Conservation (phyloP, 805 yeast species). For the Candida cerambycidarum region DNA sequence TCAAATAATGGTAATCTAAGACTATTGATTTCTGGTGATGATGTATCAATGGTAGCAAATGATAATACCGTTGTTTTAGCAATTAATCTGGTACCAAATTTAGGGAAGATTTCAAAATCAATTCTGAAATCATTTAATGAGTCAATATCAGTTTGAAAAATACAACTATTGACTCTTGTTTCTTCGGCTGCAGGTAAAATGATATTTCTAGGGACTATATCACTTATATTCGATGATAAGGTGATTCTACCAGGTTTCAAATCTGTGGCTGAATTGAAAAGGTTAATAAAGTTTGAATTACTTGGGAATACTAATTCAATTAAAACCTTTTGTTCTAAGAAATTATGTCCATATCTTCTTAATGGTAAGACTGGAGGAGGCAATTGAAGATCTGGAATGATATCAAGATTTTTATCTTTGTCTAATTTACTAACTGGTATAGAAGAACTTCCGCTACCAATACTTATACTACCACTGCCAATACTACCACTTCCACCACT, state of each 20-base stretch:
- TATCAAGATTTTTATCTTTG: constrained; percentile 48
- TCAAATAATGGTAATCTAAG: constrained; percentile 76
- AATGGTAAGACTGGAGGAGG: constrained; percentile 97
- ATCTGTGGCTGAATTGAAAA: constrained; percentile 43
- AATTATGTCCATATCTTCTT: constrained; percentile 93
- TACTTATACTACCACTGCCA: not conserved
- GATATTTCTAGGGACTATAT: constrained; percentile 84
- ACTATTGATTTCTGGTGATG: constrained; percentile 40
- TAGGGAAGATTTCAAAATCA: constrained; percentile 89
- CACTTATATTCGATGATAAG: constrained; percentile 70
- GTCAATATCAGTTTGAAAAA: constrained; percentile 81
- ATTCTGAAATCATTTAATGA: constrained; percentile 61
- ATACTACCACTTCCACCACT: constrained; percentile 21
- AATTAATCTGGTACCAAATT: constrained; percentile 88
- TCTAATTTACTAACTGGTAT: constrained; percentile 19
- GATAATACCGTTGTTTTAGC: constrained; percentile 86
- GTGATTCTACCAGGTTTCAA: constrained; percentile 79
- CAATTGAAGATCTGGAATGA: constrained; percentile 84
- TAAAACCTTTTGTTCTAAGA: constrained; percentile 84
- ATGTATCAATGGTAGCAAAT: constrained; percentile 38
- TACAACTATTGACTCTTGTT: constrained; percentile 50
- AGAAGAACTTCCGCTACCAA: not conserved
- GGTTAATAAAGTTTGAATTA: constrained; percentile 44
- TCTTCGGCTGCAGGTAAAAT: constrained; percentile 72
- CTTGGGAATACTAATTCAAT: constrained; percentile 71